A percentile compares a stretch with the other conserved stretches of the same genome.
These are phyloP conservation scores for Colletotrichum brevisporum DNA, from an alignment of 2,329 filamentous ascomycete species.

Conservation along the genomic window DNA sequence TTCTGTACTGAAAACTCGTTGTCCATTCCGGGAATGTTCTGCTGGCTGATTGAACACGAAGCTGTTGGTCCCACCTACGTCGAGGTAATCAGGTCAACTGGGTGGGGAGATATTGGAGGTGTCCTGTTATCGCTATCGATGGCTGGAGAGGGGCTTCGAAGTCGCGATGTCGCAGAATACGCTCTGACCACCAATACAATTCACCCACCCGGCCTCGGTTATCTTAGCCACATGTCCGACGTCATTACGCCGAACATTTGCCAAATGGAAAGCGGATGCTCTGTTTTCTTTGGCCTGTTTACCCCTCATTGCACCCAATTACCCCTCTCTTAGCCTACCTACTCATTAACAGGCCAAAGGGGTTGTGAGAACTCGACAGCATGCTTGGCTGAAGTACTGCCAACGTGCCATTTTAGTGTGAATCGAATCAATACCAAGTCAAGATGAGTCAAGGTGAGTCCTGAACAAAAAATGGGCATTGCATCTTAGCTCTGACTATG, in stretches of 20 bases:
- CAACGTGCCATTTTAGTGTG: too few species aligned
- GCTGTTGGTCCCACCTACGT: too few species aligned
- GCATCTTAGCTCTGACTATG: neutral
- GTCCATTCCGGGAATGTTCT: neutral
- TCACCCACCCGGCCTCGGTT: neutral
- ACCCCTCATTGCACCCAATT: neutral
- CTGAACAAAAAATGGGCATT: too few species aligned
- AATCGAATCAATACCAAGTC: too few species aligned
- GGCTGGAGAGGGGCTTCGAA: neutral
- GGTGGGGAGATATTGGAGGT: too few species aligned
- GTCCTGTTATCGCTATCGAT: too few species aligned
- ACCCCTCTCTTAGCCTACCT: neutral
- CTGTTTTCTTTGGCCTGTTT: neutral
- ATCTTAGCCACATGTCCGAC: conserved; percentile 6
- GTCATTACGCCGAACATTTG: neutral
- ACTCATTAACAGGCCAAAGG: too few species aligned
- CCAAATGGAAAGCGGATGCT: neutral
- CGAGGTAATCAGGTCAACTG: too few species aligned
- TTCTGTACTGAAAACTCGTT: conserved; percentile 53
- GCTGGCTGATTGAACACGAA: too few species aligned
- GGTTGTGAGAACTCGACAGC: too few species aligned
- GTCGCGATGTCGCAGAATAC: conserved; percentile 9
- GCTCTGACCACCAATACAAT: conserved; percentile 14
- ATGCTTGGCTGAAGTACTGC: too few species aligned
- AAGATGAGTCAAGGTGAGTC: too few species aligned